phyloP scores from a whole-genome alignment of 2,329 filamentous ascomycete genomes.

The Diaporthe ilicicola region DNA sequence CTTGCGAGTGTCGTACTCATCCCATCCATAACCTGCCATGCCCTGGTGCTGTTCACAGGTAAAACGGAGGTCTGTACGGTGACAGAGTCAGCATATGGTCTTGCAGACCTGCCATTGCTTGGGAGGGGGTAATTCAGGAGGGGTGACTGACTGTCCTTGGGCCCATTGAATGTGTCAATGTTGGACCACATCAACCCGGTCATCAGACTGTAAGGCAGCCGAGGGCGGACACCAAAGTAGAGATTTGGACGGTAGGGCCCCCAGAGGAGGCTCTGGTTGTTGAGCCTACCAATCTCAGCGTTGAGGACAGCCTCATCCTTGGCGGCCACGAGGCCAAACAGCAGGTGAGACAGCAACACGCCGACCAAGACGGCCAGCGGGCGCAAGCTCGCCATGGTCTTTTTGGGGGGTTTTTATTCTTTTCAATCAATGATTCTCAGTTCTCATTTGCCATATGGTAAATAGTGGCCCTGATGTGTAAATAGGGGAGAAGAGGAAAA shows the following conservation, averaged over 20 bases:
- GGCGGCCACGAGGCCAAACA: slow-evolving; percentile 33
- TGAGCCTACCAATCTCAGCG: slow-evolving; percentile 59
- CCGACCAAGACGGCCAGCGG: slow-evolving; percentile 41
- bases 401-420: slow-evolving; percentile 24
- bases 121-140: not conserved
- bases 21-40: slow-evolving; percentile 97
- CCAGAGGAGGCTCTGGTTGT: slow-evolving; percentile 92
- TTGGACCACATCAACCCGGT: slow-evolving; percentile 89
- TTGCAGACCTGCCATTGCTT: not conserved
- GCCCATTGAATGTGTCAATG: slow-evolving; percentile 78
- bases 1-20: slow-evolving; percentile 89
- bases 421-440: slow-evolving; percentile 1
- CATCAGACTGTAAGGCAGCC: slow-evolving; percentile 81
- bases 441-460: not conserved
- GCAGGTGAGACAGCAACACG: slow-evolving; percentile 36
- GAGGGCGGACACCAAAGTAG: slow-evolving; percentile 89
- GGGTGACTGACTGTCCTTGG: slow-evolving; percentile 74
- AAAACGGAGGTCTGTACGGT: slow-evolving; percentile 77
- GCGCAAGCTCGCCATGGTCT: slow-evolving; percentile 37
- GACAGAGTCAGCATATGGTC: slow-evolving; percentile 16
- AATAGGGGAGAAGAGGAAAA: not conserved
- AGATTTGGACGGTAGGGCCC: slow-evolving; percentile 93
- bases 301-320: slow-evolving; percentile 51
- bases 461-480: not conserved
- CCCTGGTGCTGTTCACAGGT: slow-evolving; percentile 96